phyloP scores from a whole-genome alignment of 2,329 filamentous ascomycete species.

The Xylaria sp. region DNA sequence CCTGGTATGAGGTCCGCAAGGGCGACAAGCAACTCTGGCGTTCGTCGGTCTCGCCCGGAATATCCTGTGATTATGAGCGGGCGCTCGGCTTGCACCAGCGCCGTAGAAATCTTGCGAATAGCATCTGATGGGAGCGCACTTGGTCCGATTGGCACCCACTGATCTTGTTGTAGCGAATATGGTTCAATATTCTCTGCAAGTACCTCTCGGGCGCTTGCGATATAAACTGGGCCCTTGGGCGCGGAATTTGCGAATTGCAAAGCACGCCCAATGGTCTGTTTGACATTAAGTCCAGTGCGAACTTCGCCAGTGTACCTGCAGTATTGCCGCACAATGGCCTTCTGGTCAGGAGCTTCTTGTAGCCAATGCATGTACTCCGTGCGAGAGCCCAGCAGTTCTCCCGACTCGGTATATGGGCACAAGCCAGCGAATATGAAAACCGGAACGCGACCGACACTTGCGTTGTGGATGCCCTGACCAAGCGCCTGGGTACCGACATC shows the following conservation, averaged over 20 bases:
- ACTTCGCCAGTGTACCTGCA: conserved; percentile 77
- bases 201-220: conserved; percentile 72
- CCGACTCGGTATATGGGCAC: conserved; percentile 77
- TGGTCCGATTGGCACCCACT: conserved; percentile 44
- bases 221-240: conserved; percentile 75
- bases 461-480: conserved; percentile 78
- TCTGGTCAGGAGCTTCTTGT: conserved; percentile 80
- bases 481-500: conserved; percentile 82
- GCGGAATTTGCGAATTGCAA: conserved; percentile 76
- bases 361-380: conserved; percentile 86
- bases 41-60: conserved; percentile 56
- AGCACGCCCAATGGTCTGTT: conserved; percentile 78
- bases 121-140: conserved; percentile 51
- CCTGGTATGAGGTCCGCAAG: conserved; percentile 59
- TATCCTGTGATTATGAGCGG: conserved; percentile 63
- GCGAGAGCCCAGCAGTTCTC: conserved; percentile 73
- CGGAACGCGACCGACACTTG: conserved; percentile 73
- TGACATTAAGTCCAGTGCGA: conserved; percentile 77
- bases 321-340: conserved; percentile 77
- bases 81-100: conserved; percentile 57
- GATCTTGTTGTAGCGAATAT: conserved; percentile 41
- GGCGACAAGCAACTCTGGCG: conserved; percentile 56
- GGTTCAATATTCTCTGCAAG: conserved; percentile 70
- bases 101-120: conserved; percentile 55
- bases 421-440: conserved; percentile 79